Base-by-base conservation (phyloP, 1,284 basidiomycete genomes). In the Retiboletus flavoniger region DNA sequence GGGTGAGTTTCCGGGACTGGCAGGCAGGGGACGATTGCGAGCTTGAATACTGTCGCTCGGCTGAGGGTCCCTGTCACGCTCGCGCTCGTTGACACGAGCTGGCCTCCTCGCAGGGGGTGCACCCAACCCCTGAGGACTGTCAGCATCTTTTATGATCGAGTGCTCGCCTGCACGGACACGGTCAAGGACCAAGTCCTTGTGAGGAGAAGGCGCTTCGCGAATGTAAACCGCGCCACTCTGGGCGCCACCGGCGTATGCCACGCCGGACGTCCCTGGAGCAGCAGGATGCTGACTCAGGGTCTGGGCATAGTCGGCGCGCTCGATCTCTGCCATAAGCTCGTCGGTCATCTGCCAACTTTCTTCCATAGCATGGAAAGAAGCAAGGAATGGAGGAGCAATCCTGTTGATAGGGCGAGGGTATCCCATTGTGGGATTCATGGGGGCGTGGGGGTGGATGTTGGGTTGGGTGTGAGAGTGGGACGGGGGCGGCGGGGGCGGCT, bases 321-420 rank as follows among this genome's bases (percentile, higher is more conserved):
- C 85, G 59, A 88, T 84, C 58, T 87, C 84, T 26, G 82, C 83
- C 68, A 87, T 74, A 28, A 88, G 74, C 60, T 88, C 83, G 35
- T 82, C 80, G 0, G 85, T 85, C 76, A 87, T 79, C 53, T 84
- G 77, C 78, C 81, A 87, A 43, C 76, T 76, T 47, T 84, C 82
- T 21, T 81, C 81, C 59, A 78, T 63, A 21, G 74, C 70, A 50
- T 80, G 74, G 74, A 65, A 78, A 76, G 62, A 80, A 72, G 38
- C 73, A 68, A 85, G 75, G 66, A 85, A 84, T 35, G 77, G 77
- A 3, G 81, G 78, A 0, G 78, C 74, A 9, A 74, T 74, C 46
- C 81, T 81, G 63, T 78, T 78, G 48, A 84, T 76, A 4, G 84
- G 80, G 10, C 84, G 82, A 28, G 83, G 78, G 53, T 85, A 83